Base-by-base conservation (phyloP, 805 yeast genomes). In the Candida hungchunana region DNA sequence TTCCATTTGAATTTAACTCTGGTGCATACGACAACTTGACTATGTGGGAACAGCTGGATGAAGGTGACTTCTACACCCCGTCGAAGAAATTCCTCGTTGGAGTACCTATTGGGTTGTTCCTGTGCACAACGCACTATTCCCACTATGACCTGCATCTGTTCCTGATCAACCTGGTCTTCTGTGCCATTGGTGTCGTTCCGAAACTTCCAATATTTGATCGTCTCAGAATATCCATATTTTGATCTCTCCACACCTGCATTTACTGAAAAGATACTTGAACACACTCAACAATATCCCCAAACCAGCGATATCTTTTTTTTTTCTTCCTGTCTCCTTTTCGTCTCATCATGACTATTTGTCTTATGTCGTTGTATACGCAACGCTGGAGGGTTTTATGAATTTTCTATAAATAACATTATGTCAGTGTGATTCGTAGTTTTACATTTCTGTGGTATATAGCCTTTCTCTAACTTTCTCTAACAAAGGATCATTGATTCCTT, bases 21-120 rank as follows among this genome's bases (percentile, higher is more conserved):
- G 98, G 98, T 28, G 97, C 97, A 0, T 93, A 83, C 62, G 98
- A 90, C 58, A 81, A 86, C 54, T 70, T 90, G 48, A 93, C 96
- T 16, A 87, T 90, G 97, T 90, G 98, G 98, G 98, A 90, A 62
- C 98, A 90, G 62, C 81, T 68, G 25, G 94, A 85, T 59, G 79
- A 89, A 53, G 98, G 97, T 40, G 97, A 88, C 56, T 95, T 88
- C 60, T 90, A 89, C 59, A 93, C 98, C 0, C 98, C 98, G 10
- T 80, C 96, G 25, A 89, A 93, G 68, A 90, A 90, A 62, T 90
- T 88, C 56, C 67, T 90, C 47, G 75, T 90, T 65, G 79, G 85
- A 32, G 96, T 93, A n/a, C 98, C 98, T 18, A 84, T 93, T 45
- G 79, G 77, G 7, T 69, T 93, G 53, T 90, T 90, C 51, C 68